These are phyloP conservation scores for Geopyxis carbonaria DNA, from an alignment of 495 filamentous ascomycete genomes.

Conservation along the genomic window DNA sequence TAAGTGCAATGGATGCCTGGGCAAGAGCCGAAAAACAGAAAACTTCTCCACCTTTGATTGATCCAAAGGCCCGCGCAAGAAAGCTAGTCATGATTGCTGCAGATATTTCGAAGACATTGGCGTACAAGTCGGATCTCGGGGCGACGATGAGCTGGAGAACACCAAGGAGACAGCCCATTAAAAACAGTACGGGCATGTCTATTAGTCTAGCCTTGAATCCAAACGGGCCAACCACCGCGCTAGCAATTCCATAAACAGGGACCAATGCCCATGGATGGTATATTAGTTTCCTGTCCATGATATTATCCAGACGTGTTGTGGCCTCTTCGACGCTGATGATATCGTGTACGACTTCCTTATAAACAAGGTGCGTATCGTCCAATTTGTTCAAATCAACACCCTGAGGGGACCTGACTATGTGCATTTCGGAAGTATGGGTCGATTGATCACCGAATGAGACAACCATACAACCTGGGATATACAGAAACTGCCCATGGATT, in stretches of 20 bases:
- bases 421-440: conserved; percentile 85
- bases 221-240: conserved; percentile 72
- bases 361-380: conserved; percentile 70
- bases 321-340: conserved; percentile 72
- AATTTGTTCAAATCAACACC: conserved; percentile 75
- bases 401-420: conserved; percentile 58
- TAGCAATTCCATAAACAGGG: conserved; percentile 67
- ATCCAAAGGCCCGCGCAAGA: conserved; percentile 72
- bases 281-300: conserved; percentile 44
- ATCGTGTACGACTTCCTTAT: conserved; percentile 88
- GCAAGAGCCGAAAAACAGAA: conserved; percentile 92
- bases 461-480: conserved; percentile 90
- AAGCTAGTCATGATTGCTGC: conserved; percentile 82
- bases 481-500: conserved; percentile 81
- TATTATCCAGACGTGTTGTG: conserved; percentile 46
- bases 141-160: conserved; percentile 65
- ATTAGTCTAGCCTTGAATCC: conserved; percentile 75
- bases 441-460: conserved; percentile 80
- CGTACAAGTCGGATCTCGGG: conserved; percentile 59
- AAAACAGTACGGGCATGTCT: conserved; percentile 73
- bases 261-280: conserved; percentile 58
- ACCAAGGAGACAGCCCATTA: conserved; percentile 70
- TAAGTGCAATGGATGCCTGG: conserved; percentile 79
- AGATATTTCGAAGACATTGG: conserved; percentile 83
- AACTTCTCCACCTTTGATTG: conserved; percentile 46